A percentile compares a stretch with the other conserved stretches of the same genome.
phyloP scores from a whole-genome alignment of 108 stramenopile genomes.

The Aurantiochytrium sp. region DNA sequence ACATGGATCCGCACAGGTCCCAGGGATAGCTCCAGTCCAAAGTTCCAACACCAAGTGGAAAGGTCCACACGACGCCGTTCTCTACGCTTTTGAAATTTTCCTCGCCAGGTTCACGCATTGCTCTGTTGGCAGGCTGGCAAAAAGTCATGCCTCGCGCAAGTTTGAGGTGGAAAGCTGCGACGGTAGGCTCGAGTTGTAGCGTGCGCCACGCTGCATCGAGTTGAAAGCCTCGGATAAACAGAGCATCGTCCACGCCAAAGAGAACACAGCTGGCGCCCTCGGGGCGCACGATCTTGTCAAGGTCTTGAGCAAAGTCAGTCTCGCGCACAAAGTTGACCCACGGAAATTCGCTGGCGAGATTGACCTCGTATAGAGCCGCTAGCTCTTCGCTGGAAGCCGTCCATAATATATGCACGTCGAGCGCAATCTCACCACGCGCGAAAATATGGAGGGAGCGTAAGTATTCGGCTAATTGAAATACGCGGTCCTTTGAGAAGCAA shows the following conservation, averaged over 20 bases:
- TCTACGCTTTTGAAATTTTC: neutral
- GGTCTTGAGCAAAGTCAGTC: neutral
- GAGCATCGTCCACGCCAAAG: conserved; percentile 12
- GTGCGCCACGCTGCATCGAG: neutral
- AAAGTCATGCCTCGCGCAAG: neutral
- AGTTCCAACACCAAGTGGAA: neutral
- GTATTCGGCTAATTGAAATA: neutral
- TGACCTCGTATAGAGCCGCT: neutral
- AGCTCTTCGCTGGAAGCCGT: neutral
- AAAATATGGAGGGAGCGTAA: neutral
- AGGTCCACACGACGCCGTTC: neutral
- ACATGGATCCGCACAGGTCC: neutral
- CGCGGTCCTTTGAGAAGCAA: neutral
- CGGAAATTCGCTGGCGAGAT: neutral
- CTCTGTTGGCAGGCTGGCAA: neutral
- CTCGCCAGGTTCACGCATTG: neutral
- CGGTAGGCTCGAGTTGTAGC: neutral
- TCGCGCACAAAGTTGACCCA: neutral
- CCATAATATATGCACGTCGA: neutral
- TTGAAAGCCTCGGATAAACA: neutral
- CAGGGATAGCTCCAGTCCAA: conserved; percentile 7
- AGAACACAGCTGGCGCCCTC: neutral
- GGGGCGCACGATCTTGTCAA: neutral
- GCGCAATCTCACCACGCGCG: neutral
- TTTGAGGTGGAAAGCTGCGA: neutral